Percentiles rank a stretch among this genome's conserved stretches.
These are phyloP conservation scores for Pseudogymnoascus verrucosus DNA, from an alignment of 2,329 filamentous ascomycete genomes.

Conservation along the genomic window DNA sequence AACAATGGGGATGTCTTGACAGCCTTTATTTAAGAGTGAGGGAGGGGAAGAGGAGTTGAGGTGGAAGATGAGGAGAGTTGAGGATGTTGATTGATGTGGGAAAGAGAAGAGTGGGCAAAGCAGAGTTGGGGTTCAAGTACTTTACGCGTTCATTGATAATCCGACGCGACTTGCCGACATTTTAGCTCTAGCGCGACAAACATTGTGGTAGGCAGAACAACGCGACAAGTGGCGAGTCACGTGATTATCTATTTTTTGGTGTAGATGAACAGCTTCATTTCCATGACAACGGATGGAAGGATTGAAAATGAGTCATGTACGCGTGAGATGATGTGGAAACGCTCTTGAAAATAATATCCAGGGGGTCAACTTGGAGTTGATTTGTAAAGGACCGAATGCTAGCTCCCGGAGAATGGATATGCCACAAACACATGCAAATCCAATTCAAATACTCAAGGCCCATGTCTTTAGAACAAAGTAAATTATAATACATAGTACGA, in stretches of 20 bases:
- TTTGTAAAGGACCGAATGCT: background rate
- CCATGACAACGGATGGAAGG: background rate
- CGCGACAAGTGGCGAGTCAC: slow-evolving; percentile 2
- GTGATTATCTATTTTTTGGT: background rate
- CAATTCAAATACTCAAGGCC: background rate
- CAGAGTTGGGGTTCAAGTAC: slow-evolving; percentile 11
- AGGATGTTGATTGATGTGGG: slow-evolving; percentile 3
- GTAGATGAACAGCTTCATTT: background rate
- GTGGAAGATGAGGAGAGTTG: slow-evolving; percentile 5
- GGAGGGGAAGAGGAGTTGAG: slow-evolving; percentile 9
- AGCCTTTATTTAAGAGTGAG: slow-evolving; percentile 14
- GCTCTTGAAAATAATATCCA: background rate
- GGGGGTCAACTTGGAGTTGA: background rate
- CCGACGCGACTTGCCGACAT: slow-evolving; percentile 9
- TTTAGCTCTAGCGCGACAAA: slow-evolving; percentile 9
- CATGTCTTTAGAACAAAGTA: background rate
- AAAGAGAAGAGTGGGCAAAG: slow-evolving; percentile 7
- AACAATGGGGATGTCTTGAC: slow-evolving; percentile 10
- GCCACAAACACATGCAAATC: background rate
- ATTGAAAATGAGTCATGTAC: background rate
- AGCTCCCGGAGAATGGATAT: background rate
- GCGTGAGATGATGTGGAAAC: background rate
- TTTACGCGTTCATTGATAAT: slow-evolving; percentile 12
- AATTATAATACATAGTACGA: background rate
- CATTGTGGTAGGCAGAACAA: slow-evolving; percentile 4